These are phyloP conservation scores for Pestalotiopsis sp. DNA, from an alignment of 2,329 filamentous ascomycete species.

Conservation along the genomic window DNA sequence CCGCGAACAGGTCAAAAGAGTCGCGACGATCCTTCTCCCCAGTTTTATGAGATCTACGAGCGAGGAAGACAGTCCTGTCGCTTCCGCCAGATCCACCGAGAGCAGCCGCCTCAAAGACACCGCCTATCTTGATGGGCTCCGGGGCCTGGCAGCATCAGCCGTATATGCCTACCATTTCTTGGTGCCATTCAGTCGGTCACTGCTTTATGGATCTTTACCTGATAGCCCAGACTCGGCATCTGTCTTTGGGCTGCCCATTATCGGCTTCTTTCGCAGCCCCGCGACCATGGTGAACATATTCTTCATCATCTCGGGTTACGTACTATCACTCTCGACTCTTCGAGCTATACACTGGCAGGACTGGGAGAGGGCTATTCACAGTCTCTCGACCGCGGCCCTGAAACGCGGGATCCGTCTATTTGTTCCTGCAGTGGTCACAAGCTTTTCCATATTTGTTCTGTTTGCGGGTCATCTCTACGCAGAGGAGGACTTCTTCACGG, in stretches of 20 bases:
- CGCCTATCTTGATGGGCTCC: background rate
- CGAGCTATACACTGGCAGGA: background rate
- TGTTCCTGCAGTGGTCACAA: background rate
- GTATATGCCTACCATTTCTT: background rate
- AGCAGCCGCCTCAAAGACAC: background rate
- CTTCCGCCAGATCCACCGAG: background rate
- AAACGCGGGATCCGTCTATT: background rate
- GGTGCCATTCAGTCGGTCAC: background rate
- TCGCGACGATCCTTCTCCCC: background rate
- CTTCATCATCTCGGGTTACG: background rate
- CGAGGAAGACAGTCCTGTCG: background rate
- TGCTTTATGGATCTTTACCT: background rate
- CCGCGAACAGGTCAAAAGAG: background rate
- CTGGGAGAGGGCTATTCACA: background rate
- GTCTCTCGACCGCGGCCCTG: background rate
- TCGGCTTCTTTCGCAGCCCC: background rate
- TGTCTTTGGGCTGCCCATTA: background rate
- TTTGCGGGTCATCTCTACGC: background rate
- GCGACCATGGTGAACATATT: background rate
- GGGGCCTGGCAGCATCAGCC: background rate
- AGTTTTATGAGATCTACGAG: background rate
- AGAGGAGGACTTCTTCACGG: background rate
- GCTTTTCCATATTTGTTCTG: background rate
- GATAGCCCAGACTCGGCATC: background rate
- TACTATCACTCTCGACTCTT: background rate